Evolutionary conservation across 176 grass and related monocot genomes (phyloP).

Genomic region (Zoysia japonica): DNA sequence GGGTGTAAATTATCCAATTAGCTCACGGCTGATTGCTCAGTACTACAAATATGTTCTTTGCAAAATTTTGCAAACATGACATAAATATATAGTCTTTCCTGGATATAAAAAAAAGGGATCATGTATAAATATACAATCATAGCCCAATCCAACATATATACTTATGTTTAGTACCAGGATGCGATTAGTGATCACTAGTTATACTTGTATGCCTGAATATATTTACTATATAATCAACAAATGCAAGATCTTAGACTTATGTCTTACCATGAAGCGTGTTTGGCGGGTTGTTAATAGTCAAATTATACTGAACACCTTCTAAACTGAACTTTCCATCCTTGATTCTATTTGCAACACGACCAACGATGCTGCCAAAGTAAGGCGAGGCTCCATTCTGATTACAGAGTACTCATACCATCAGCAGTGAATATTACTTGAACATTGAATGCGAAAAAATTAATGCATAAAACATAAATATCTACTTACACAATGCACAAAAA

Average conservation of each 20-base stretch:
- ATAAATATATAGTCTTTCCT: constrained; percentile 12
- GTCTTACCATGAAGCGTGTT: constrained; percentile 81
- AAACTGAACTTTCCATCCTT: constrained; percentile 76
- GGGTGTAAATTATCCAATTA: not conserved
- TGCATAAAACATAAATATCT: not conserved
- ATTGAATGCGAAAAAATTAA: not conserved
- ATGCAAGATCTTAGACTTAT: not conserved
- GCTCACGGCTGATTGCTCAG: not conserved
- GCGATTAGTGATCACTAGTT: constrained; percentile 2
- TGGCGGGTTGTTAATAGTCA: constrained; percentile 71
- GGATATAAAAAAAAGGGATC: not conserved
- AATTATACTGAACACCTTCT: constrained; percentile 59
- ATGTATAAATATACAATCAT: not conserved
- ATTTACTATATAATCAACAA: not conserved
- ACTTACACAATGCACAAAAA: constrained; percentile 25
- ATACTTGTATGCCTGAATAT: constrained; percentile 11
- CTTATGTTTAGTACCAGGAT: constrained; percentile 8
- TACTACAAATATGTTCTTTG: not conserved
- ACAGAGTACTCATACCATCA: constrained; percentile 43
- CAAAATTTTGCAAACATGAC: not conserved
- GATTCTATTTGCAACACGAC: constrained; percentile 91
- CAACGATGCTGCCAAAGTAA: constrained; percentile 92
- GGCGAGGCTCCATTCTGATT: constrained; percentile 69
- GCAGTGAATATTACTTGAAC: constrained; percentile 3
- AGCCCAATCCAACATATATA: not conserved